Evolutionary conservation across 2,329 filamentous ascomycete species (phyloP).

Genomic region (Phoma sp.): DNA sequence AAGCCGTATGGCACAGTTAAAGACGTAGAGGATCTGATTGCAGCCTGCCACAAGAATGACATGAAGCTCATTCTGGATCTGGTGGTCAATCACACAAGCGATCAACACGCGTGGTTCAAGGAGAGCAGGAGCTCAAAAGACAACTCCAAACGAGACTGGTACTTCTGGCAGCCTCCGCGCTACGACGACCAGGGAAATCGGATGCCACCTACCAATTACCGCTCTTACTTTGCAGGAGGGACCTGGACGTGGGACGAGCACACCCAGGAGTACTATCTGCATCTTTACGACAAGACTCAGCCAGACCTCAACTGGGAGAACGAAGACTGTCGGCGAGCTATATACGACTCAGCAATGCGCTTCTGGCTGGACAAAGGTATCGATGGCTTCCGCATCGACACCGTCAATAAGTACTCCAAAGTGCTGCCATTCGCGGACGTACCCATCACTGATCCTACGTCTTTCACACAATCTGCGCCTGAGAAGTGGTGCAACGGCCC

Average conservation of each 20-base stretch:
- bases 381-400: conserved; percentile 56
- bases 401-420: conserved; percentile 58
- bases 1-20: conserved; percentile 69
- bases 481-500: conserved; percentile 64
- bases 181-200: conserved; percentile 61
- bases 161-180: conserved; percentile 67
- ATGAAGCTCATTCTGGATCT: conserved; percentile 78
- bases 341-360: conserved; percentile 53
- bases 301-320: conserved; percentile 59
- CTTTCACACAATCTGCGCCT: conserved; percentile 55
- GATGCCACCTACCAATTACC: conserved; percentile 64
- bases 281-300: conserved; percentile 55
- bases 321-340: conserved; percentile 51
- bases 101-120: conserved; percentile 74
- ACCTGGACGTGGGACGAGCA: conserved; percentile 54
- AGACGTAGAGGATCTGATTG: conserved; percentile 68
- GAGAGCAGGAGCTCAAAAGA: conserved; percentile 67
- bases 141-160: conserved; percentile 73
- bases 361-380: conserved; percentile 57
- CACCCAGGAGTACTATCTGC: conserved; percentile 55
- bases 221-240: conserved; percentile 48
- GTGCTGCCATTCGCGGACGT: conserved; percentile 52
- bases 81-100: conserved; percentile 78
- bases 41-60: conserved; percentile 64
- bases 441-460: conserved; percentile 47